Evolutionary conservation across 176 grass and related monocot genomes (phyloP).

Genomic region (Triticum timopheevii): DNA sequence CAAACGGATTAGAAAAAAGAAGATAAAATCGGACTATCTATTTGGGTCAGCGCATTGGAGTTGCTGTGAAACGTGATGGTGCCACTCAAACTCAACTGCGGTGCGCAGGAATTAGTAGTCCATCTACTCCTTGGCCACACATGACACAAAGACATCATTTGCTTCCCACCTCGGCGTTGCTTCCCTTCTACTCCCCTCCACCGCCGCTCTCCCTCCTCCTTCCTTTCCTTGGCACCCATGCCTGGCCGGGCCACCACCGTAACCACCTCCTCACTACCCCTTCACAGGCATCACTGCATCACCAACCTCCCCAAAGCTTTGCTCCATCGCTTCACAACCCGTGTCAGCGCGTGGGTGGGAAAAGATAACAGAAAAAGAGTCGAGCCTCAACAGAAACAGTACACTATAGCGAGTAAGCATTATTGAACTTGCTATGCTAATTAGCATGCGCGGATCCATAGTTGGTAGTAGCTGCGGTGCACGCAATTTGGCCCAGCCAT

Average conservation of each 20-base stretch:
- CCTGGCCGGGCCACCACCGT: conserved; percentile 3
- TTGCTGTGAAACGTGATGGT: too few relatives aligned
- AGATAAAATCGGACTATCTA: too few relatives aligned
- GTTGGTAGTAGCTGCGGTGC: background rate
- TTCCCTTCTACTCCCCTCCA: conserved; percentile 44
- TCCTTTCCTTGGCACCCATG: background rate
- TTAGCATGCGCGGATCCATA: background rate
- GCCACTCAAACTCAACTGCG: background rate
- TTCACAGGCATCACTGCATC: background rate
- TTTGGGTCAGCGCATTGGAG: too few relatives aligned
- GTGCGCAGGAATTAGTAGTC: background rate
- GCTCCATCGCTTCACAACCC: too few relatives aligned
- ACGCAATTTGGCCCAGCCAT: background rate
- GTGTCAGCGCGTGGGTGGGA: too few relatives aligned
- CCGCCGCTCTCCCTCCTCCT: background rate
- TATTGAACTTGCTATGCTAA: background rate
- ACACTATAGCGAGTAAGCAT: too few relatives aligned
- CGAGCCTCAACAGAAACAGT: too few relatives aligned
- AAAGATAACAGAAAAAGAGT: too few relatives aligned
- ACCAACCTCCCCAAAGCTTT: conserved; percentile 7
- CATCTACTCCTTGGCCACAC: background rate
- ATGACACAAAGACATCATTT: conserved; percentile 10
- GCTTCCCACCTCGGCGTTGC: conserved; percentile 22
- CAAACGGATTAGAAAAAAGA: too few relatives aligned
- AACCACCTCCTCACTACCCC: conserved; percentile 27